Conservation (phyloP, 768 basidiomycete species). For the Strobilomyces dryophilus region DNA sequence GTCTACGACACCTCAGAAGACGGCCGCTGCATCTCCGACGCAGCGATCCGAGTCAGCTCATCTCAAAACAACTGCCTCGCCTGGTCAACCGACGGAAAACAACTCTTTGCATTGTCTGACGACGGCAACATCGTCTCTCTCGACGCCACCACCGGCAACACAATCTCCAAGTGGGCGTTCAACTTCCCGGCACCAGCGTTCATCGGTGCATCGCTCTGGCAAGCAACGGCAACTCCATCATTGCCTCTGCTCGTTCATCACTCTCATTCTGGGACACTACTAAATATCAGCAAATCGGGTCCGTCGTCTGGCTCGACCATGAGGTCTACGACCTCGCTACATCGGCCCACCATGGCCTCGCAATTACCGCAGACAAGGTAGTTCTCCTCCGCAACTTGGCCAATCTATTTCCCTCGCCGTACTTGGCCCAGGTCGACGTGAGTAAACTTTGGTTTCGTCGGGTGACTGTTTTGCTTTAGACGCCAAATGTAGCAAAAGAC, state of each 20-base stretch:
- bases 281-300: neutral
- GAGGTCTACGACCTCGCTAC: neutral
- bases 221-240: neutral
- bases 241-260: neutral
- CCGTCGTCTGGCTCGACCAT: neutral
- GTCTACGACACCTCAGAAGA: neutral
- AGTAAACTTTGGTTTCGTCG: no score
- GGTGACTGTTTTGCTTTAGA: no score
- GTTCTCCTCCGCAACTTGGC: neutral
- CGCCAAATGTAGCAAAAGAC: no score
- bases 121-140: neutral
- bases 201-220: neutral
- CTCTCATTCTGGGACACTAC: neutral
- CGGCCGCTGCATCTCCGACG: neutral
- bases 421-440: no score
- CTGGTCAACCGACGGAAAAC: neutral
- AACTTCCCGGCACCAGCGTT: neutral
- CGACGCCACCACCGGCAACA: neutral
- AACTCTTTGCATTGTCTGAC: neutral
- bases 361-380: neutral
- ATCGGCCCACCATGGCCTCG: neutral
- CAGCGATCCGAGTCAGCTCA: neutral
- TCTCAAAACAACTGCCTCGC: neutral
- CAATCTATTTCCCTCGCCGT: no score
- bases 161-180: neutral